phyloP scores from a whole-genome alignment of 2,329 filamentous ascomycete species.

The Sclerotiophoma versabilis region DNA sequence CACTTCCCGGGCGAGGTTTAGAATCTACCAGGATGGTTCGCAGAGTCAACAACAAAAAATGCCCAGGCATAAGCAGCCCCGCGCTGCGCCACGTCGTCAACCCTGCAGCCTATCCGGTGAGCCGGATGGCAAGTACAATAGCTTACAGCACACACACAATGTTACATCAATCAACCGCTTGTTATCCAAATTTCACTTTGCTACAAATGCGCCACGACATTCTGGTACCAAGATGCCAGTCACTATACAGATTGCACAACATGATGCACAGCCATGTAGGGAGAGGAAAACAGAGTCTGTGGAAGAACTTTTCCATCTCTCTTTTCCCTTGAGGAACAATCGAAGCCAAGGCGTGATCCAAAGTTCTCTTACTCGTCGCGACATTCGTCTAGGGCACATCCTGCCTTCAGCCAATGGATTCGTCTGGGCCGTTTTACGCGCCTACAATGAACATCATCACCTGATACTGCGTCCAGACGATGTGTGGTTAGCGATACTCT shows the following conservation, averaged over 20 bases:
- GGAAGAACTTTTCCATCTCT: neutral
- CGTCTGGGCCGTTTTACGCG: slow-evolving; percentile 11
- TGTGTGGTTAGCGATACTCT: slow-evolving; percentile 30
- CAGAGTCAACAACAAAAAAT: too few relatives aligned
- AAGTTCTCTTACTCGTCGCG: neutral
- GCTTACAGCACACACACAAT: too few relatives aligned
- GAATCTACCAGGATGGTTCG: too few relatives aligned
- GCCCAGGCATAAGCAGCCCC: too few relatives aligned
- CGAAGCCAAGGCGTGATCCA: neutral
- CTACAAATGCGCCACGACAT: neutral
- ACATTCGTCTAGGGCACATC: neutral
- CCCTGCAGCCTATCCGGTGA: too few relatives aligned
- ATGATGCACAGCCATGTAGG: neutral
- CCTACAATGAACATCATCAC: slow-evolving; percentile 22
- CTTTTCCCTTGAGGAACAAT: neutral
- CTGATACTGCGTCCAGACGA: slow-evolving; percentile 32
- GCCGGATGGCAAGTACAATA: too few relatives aligned
- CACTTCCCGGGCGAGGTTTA: too few relatives aligned
- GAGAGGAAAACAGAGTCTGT: neutral
- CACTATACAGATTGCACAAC: neutral
- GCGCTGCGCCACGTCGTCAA: too few relatives aligned
- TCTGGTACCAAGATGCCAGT: neutral
- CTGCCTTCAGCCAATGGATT: slow-evolving; percentile 16
- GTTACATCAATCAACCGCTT: too few relatives aligned
- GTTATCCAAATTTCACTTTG: neutral